Percentiles rank a stretch among this genome's conserved stretches.
Evolutionary conservation across 768 basidiomycete species (phyloP).

Genomic region (Serendipita indica): DNA sequence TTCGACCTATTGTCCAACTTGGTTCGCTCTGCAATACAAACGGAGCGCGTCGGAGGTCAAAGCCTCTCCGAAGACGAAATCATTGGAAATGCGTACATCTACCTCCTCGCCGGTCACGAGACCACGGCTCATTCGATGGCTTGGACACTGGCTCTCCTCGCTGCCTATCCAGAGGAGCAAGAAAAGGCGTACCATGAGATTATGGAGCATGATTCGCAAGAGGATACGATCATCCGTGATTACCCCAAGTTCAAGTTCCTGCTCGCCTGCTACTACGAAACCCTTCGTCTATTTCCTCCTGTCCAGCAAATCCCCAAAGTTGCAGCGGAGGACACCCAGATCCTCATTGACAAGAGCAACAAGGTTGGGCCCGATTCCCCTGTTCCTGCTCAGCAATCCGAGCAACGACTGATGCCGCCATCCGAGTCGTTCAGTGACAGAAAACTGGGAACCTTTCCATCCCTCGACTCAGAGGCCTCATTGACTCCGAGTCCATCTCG

Average conservation of each 20-base stretch:
- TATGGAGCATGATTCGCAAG: slow-evolving; percentile 23
- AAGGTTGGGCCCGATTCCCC: background rate
- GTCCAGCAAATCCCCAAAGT: slow-evolving; percentile 7
- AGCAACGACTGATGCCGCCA: background rate
- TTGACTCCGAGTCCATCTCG: background rate
- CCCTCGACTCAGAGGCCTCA: background rate
- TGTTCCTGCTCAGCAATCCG: background rate
- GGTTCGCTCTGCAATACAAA: slow-evolving; percentile 1
- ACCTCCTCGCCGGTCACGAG: slow-evolving; percentile 19
- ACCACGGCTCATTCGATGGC: slow-evolving; percentile 38
- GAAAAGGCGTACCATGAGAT: slow-evolving; percentile 35
- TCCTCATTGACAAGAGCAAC: background rate
- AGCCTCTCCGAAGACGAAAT: background rate
- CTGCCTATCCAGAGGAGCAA: slow-evolving; percentile 33
- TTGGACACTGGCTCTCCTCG: slow-evolving; percentile 33
- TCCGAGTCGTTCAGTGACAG: too few species aligned
- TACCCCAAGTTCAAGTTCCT: slow-evolving; percentile 6
- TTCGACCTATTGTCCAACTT: slow-evolving; percentile 5
- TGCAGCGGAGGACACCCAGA: slow-evolving; percentile 7
- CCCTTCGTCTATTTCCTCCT: background rate
- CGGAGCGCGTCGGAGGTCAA: background rate
- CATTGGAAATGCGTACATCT: slow-evolving; percentile 3
- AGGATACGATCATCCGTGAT: slow-evolving; percentile 7
- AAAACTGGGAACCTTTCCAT: background rate
- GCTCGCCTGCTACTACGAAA: slow-evolving; percentile 7